Conservation (phyloP, 2,329 filamentous ascomycete species). For the Ilyonectria destructans region DNA sequence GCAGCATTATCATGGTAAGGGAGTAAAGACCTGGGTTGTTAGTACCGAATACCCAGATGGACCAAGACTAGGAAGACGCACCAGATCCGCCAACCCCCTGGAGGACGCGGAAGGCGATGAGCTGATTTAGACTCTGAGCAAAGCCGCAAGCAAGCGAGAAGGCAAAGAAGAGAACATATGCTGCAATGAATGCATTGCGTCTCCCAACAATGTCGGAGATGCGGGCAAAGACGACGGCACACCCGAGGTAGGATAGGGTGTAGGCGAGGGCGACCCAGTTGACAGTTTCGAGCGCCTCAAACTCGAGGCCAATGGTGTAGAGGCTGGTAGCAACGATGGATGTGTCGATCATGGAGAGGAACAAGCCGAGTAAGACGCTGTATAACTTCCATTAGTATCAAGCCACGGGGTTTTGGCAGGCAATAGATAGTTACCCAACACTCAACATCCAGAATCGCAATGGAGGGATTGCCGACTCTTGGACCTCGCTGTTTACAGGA, state of each 20-base stretch:
- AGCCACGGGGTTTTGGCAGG: neutral
- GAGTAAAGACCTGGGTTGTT: slow-evolving; percentile 64
- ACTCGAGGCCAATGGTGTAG: slow-evolving; percentile 69
- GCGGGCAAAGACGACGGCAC: slow-evolving; percentile 69
- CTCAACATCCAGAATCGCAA: slow-evolving; percentile 55
- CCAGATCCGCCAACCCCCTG: slow-evolving; percentile 70
- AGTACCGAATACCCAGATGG: neutral
- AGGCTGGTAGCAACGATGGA: slow-evolving; percentile 74
- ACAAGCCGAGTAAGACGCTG: slow-evolving; percentile 68
- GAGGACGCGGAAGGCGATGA: slow-evolving; percentile 66
- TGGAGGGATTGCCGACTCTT: slow-evolving; percentile 44
- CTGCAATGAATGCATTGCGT: slow-evolving; percentile 65
- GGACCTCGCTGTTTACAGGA: slow-evolving; percentile 16
- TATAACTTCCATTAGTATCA: neutral
- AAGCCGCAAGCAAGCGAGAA: slow-evolving; percentile 71
- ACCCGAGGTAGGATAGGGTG: slow-evolving; percentile 71
- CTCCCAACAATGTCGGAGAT: slow-evolving; percentile 70
- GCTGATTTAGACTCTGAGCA: slow-evolving; percentile 54
- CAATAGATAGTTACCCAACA: slow-evolving; percentile 49
- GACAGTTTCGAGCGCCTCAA: slow-evolving; percentile 61
- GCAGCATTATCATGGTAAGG: slow-evolving; percentile 70
- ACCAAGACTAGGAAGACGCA: slow-evolving; percentile 29
- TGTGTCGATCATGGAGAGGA: slow-evolving; percentile 73
- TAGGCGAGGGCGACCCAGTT: slow-evolving; percentile 73
- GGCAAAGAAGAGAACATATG: slow-evolving; percentile 68